These are phyloP conservation scores for Meira miltonrushii DNA, from an alignment of 1,284 basidiomycete species.

Conservation along the genomic window DNA sequence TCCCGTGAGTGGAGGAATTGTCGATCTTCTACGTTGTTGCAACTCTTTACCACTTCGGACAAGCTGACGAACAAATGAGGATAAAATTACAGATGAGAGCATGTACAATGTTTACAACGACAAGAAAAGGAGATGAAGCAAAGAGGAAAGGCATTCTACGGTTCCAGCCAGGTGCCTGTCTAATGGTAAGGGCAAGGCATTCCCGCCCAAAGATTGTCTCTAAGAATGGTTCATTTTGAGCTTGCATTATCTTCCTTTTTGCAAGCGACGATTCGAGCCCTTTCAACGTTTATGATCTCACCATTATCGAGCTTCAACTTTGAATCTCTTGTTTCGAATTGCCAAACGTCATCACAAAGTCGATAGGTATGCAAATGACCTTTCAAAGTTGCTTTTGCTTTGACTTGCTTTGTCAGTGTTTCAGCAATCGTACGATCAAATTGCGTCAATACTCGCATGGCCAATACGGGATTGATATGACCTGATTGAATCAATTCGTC, in stretches of 20 bases:
- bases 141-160: too few species aligned
- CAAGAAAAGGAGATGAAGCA: too few species aligned
- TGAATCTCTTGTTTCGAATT: slow-evolving; percentile 46
- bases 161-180: too few species aligned
- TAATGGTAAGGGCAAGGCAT: background rate
- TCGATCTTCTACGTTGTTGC: too few species aligned
- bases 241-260: slow-evolving; percentile 11
- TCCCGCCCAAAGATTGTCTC: too few species aligned
- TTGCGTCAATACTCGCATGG: slow-evolving; percentile 80
- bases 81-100: too few species aligned
- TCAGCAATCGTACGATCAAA: slow-evolving; percentile 51
- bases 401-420: slow-evolving; percentile 44
- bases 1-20: too few species aligned
- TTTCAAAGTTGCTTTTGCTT: slow-evolving; percentile 47
- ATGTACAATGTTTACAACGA: too few species aligned
- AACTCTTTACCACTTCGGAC: too few species aligned
- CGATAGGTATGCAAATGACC: slow-evolving; percentile 49
- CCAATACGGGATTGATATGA: slow-evolving; percentile 91
- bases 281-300: slow-evolving; percentile 42
- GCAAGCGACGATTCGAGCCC: slow-evolving; percentile 51
- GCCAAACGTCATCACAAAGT: slow-evolving; percentile 52
- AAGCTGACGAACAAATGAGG: too few species aligned
- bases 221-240: background rate
- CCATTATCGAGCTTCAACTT: slow-evolving; percentile 50
- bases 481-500: slow-evolving; percentile 97